Evolutionary conservation across 306 rosid species (phyloP).

Genomic region (Sechiopsis laciniata): DNA sequence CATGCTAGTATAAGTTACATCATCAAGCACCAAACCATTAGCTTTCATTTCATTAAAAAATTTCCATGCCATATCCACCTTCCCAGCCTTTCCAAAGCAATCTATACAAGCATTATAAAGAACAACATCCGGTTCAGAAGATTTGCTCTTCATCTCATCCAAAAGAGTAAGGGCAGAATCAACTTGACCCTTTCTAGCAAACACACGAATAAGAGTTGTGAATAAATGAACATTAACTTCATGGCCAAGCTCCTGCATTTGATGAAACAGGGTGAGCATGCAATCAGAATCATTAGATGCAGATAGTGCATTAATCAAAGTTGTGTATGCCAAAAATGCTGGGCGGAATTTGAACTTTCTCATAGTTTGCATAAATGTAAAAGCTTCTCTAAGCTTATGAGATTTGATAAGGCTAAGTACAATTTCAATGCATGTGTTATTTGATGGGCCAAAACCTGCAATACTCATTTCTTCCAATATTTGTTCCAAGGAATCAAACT

Average conservation of each 20-base stretch:
- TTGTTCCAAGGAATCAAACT: conserved; percentile 52
- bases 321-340: conserved; percentile 82
- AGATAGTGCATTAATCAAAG: conserved; percentile 73
- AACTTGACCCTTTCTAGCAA: conserved; percentile 65
- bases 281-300: conserved; percentile 44
- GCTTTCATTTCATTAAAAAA: conserved; percentile 88
- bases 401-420: conserved; percentile 48
- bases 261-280: conserved; percentile 62
- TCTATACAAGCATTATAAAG: conserved; percentile 90
- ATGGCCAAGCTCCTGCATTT: conserved; percentile 94
- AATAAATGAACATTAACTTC: conserved; percentile 72
- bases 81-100: conserved; percentile 83
- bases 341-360: conserved; percentile 93
- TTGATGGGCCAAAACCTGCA: conserved; percentile 74
- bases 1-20: conserved; percentile 85
- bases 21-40: conserved; percentile 62
- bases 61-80: conserved; percentile 97
- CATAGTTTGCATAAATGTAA: conserved; percentile 58
- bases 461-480: conserved; percentile 83
- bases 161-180: conserved; percentile 88
- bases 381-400: conserved; percentile 55
- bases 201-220: conserved; percentile 74
- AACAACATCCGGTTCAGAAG: conserved; percentile 53
- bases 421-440: conserved; percentile 47
- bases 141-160: conserved; percentile 88